phyloP scores from a whole-genome alignment of 108 stramenopile genomes.

The Cyclotella distinguenda region DNA sequence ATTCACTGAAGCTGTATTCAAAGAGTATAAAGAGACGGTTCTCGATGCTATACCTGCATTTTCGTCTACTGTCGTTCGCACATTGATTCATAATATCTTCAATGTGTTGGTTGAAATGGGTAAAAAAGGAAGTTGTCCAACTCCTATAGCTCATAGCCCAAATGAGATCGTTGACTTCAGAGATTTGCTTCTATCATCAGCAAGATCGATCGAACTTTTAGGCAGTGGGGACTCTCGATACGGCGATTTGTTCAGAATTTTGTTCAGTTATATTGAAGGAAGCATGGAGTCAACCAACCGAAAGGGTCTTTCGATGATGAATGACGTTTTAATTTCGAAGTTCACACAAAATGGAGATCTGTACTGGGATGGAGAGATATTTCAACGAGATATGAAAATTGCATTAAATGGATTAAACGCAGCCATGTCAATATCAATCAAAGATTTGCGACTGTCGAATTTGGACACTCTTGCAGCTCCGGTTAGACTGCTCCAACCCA shows the following conservation, averaged over 20 bases:
- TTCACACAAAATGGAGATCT: constrained; percentile 40
- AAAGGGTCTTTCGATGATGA: constrained; percentile 36
- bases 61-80: constrained; percentile 27
- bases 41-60: constrained; percentile 40
- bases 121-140: constrained; percentile 12
- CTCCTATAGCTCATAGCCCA: constrained; percentile 17
- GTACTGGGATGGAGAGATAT: constrained; percentile 28
- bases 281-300: constrained; percentile 12
- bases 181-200: constrained; percentile 37
- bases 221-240: constrained; percentile 37
- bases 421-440: constrained; percentile 47
- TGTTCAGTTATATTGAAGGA: constrained; percentile 30
- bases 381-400: constrained; percentile 40
- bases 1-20: constrained; percentile 40
- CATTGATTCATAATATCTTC: constrained; percentile 42
- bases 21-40: constrained; percentile 32
- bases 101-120: constrained; percentile 29
- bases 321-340: constrained; percentile 25
- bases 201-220: constrained; percentile 25
- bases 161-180: constrained; percentile 41
- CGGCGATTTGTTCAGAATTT: constrained; percentile 37
- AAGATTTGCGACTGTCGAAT: constrained; percentile 55
- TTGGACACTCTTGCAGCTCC: constrained; percentile 63
- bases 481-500: constrained; percentile 52
- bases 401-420: constrained; percentile 67